Evolutionary conservation across 1,284 basidiomycete species (phyloP).

Genomic region (Vanrija sp.): DNA sequence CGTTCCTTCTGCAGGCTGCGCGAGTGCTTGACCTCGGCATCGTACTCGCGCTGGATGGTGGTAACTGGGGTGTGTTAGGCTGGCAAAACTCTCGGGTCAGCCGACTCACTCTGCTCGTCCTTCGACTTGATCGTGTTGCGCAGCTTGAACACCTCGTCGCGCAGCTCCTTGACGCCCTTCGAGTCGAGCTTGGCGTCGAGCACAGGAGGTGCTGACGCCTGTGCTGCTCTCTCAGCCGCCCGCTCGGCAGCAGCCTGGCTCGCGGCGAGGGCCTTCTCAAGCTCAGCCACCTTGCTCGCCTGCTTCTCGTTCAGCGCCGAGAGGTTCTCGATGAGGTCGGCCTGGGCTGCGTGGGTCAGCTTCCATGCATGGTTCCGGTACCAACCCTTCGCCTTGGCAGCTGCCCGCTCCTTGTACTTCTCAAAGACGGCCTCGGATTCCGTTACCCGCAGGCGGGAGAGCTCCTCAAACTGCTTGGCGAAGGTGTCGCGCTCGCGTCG

Average conservation of each 20-base stretch:
- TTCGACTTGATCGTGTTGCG: slow-evolving; percentile 26
- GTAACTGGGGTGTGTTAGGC: slow-evolving; percentile 19
- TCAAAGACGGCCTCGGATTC: slow-evolving; percentile 32
- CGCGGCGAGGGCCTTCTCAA: slow-evolving; percentile 35
- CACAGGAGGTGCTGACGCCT: slow-evolving; percentile 3
- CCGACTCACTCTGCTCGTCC: slow-evolving; percentile 37
- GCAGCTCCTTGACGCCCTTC: slow-evolving; percentile 37
- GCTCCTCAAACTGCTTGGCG: slow-evolving; percentile 44
- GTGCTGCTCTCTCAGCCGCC: slow-evolving; percentile 1
- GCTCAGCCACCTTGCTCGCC: slow-evolving; percentile 21
- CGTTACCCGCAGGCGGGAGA: slow-evolving; percentile 33
- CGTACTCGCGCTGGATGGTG: slow-evolving; percentile 35
- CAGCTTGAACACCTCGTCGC: slow-evolving; percentile 31
- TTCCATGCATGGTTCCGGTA: not conserved
- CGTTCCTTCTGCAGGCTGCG: slow-evolving; percentile 27
- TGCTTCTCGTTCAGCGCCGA: slow-evolving; percentile 38
- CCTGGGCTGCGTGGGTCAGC: slow-evolving; percentile 31
- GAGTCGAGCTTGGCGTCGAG: slow-evolving; percentile 19
- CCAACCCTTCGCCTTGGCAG: slow-evolving; percentile 34
- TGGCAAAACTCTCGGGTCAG: not conserved
- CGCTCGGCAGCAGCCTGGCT: slow-evolving; percentile 15
- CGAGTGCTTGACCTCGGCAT: slow-evolving; percentile 40
- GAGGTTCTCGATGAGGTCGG: slow-evolving; percentile 38
- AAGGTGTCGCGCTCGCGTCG: slow-evolving; percentile 35
- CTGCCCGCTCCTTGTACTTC: slow-evolving; percentile 39